Evolutionary conservation across 2,329 filamentous ascomycete genomes (phyloP), one percentile per base, ranked within the genome.

Genomic region (Cryphonectria naterciae): DNA sequence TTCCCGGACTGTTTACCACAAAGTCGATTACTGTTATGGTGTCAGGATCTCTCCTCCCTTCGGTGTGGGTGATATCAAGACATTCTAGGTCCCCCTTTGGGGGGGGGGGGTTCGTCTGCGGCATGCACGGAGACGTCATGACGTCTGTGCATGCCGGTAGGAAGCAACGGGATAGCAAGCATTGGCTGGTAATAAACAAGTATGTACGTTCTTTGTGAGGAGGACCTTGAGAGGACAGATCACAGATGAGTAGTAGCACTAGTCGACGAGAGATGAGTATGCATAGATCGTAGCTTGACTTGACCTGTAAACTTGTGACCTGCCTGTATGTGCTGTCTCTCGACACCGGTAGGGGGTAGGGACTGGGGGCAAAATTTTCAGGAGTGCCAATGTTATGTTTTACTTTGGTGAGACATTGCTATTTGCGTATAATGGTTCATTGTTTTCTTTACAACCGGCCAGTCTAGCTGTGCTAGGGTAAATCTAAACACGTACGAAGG

Each of bases 71-170:
- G 10, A 41, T 13, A 56, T 13, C 17, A 37, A 35, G 28, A 60
- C 17, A 61, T 52, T 74, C 17, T 19, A 10, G 25, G 13, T n/a
- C 22, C 49, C n/a, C 3, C n/a, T n/a, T n/a, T n/a, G 3, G 65
- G 19, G 32, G 32, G 41, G 41, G 19, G 17, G 22, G 22, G 22
- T 49, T 28, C 11, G 17, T 25, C 10, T 28, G 58, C 52, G 52
- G 61, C 65, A 60, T 43, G 61, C 60, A 65, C 69, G 65, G 69
- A 32, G 46, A 60, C 49, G 32, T 65, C 67, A 72, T 72, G 70
- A 72, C 64, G 70, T 71, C 70, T 58, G 32, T 37, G 35, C 37
- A 52, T 54, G 61, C 54, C 13, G 15, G 15, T 32, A 35, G 28
- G 13, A 17, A 32, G 28, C 11, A 2, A 4, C 25, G n/a, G n/a